A percentile compares a stretch with the other conserved stretches of the same genome.
Conservation (phyloP, 352 stramenopile genomes). For the Pythium grandisporangium region DNA sequence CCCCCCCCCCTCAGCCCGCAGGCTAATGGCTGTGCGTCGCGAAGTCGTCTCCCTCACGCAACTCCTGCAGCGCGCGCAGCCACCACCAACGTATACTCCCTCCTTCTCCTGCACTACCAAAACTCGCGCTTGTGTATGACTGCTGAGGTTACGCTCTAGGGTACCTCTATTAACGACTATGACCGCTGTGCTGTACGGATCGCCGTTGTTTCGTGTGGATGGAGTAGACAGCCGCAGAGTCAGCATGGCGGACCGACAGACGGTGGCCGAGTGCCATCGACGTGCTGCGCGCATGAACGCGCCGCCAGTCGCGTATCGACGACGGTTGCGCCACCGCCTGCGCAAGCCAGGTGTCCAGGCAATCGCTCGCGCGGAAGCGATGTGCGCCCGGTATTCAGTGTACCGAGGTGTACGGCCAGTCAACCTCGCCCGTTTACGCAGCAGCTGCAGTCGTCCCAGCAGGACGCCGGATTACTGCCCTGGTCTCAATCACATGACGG, state of each 20-base stretch:
- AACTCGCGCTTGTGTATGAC: background rate
- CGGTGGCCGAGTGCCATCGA: no score
- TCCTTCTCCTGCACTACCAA: background rate
- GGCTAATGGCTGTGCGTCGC: slow-evolving; percentile 44
- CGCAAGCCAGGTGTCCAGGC: no score
- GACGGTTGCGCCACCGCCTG: no score
- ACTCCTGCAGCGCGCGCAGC: slow-evolving; percentile 48
- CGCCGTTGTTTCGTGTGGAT: background rate
- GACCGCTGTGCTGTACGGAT: background rate
- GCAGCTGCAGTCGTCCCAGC: background rate
- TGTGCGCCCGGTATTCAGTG: no score
- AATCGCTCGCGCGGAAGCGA: no score
- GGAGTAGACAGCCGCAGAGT: background rate
- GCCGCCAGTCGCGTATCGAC: no score
- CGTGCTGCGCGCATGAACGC: no score
- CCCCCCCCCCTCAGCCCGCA: background rate
- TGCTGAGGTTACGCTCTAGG: background rate
- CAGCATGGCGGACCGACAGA: background rate
- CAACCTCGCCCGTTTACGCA: no score
- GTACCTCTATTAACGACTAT: background rate
- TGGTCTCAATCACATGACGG: no score
- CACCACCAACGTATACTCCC: background rate
- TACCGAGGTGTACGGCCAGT: no score
- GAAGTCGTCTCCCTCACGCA: slow-evolving; percentile 70
- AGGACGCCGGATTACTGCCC: background rate